phyloP scores from a whole-genome alignment of 352 stramenopile genomes.

The Phytophthora agathidicida region DNA sequence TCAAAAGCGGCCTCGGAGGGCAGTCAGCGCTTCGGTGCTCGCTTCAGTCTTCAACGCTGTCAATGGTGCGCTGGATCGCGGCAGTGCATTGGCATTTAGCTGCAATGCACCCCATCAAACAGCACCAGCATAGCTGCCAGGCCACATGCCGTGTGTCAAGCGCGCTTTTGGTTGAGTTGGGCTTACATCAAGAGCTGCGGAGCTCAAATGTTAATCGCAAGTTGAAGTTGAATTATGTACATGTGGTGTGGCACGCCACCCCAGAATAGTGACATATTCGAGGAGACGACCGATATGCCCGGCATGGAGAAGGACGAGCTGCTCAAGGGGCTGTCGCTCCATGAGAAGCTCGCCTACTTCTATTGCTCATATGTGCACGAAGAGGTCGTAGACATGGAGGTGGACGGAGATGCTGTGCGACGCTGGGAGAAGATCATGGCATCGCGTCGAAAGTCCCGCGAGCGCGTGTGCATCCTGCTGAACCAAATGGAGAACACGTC shows the following conservation, averaged over 20 bases:
- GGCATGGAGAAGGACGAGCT: constrained; percentile 29
- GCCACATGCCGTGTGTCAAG: background rate
- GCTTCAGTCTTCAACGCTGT: no score
- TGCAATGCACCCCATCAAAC: no score
- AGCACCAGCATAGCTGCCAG: background rate
- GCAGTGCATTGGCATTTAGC: no score
- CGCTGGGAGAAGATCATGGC: constrained; percentile 64
- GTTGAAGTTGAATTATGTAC: constrained; percentile 4
- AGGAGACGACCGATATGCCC: background rate
- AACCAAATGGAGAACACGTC: constrained; percentile 77
- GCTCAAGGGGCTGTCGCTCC: constrained; percentile 54
- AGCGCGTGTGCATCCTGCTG: constrained; percentile 65
- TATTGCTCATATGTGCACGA: constrained; percentile 78
- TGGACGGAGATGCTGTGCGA: constrained; percentile 56
- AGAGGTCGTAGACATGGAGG: constrained; percentile 50
- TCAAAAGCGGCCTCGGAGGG: constrained; percentile 1
- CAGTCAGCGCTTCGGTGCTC: constrained; percentile 12
- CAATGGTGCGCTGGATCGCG: no score
- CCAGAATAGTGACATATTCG: background rate
- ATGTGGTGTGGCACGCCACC: background rate
- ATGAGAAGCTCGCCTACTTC: constrained; percentile 81
- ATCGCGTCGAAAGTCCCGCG: constrained; percentile 64
- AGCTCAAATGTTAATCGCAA: no score
- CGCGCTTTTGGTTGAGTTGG: constrained; percentile 14
- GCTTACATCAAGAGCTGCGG: no score